Base-by-base conservation (phyloP, 2,329 filamentous ascomycete species). In the Microdochium nivale region DNA sequence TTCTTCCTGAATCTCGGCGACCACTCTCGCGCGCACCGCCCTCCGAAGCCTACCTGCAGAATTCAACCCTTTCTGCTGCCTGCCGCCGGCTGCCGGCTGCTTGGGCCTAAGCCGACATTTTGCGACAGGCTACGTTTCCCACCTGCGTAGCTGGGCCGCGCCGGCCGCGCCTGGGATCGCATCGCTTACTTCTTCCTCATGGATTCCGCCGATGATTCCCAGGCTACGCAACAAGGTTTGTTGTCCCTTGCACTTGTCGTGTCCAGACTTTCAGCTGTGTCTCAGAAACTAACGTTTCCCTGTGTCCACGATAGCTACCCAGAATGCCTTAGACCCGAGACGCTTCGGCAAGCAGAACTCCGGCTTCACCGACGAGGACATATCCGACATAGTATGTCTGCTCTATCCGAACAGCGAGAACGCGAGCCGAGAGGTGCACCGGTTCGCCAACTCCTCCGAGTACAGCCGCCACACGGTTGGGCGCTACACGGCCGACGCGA, bases 341-440 rank as follows among this genome's bases (percentile, higher is more conserved):
- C 84, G 90, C 51, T 67, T 88, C 55, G 90, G 90, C 52, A 78
- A 86, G 65, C 87, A 89, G 67, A 88, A 89, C 65, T 94, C 89
- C 40, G 89, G 88, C 52, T 83, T 96, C 55, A 86, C 80, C 50
- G 86, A 91, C 59, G 80, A 88, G 57, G 91, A 96, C 65, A 80
- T 94, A 49, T 81, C 88, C 55, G 91, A 96, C 69, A 89, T 96
- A 59, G 81, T 96, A 57, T 95, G 90, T 70, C 83, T 96, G 52
- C 78, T 97, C 25, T 84, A 95, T 59, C 91, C 92, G 11, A 82
- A 81, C 57, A 88, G 90, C 2, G 75, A 81, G 37, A 79, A 80
- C 23, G 89, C 92, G 21, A 84, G 86, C 56, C 74, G 76, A 56
- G 87, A 91, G 59, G 83, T 92, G n/a, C 65, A 69, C 54, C 67